Evolutionary conservation across 805 yeast genomes (phyloP).

Genomic region (Nematodospora valgi): DNA sequence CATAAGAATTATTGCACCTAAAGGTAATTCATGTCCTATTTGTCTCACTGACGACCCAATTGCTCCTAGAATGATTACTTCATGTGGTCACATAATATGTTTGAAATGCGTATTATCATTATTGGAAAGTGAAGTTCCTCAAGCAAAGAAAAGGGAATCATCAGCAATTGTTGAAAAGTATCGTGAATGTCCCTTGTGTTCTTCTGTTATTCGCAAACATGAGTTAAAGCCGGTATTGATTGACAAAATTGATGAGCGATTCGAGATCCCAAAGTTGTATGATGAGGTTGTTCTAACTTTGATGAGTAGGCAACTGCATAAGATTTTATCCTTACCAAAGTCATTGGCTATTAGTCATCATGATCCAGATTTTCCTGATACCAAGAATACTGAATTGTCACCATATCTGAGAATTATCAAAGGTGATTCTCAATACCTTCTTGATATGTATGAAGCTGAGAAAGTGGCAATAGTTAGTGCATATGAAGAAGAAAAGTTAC

Average conservation of each 20-base stretch:
- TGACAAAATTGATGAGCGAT: slow-evolving; percentile 47
- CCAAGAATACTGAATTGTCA: slow-evolving; percentile 15
- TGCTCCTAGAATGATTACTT: slow-evolving; percentile 88
- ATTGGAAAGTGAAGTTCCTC: slow-evolving; percentile 51
- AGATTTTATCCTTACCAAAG: slow-evolving; percentile 49
- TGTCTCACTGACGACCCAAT: slow-evolving; percentile 80
- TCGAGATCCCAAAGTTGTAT: slow-evolving; percentile 56
- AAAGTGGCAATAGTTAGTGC: slow-evolving; percentile 48
- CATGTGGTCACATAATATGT: slow-evolving; percentile 93
- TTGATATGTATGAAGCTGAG: slow-evolving; percentile 58
- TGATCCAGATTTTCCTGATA: slow-evolving; percentile 53
- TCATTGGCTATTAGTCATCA: slow-evolving; percentile 14
- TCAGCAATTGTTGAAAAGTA: slow-evolving; percentile 42
- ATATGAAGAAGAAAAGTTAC: slow-evolving; percentile 52
- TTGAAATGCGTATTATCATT: slow-evolving; percentile 74
- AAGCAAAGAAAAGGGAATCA: slow-evolving; percentile 32
- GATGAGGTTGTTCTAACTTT: slow-evolving; percentile 58
- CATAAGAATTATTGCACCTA: slow-evolving; percentile 69
- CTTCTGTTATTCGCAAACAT: slow-evolving; percentile 47
- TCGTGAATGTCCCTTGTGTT: slow-evolving; percentile 81
- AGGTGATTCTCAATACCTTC: slow-evolving; percentile 55
- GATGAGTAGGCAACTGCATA: slow-evolving; percentile 48
- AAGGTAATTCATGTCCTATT: slow-evolving; percentile 83
- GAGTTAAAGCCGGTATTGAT: slow-evolving; percentile 64
- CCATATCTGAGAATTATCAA: slow-evolving; percentile 65